Conservation (phyloP, 768 basidiomycete genomes). For the Agrocybe pediades region DNA sequence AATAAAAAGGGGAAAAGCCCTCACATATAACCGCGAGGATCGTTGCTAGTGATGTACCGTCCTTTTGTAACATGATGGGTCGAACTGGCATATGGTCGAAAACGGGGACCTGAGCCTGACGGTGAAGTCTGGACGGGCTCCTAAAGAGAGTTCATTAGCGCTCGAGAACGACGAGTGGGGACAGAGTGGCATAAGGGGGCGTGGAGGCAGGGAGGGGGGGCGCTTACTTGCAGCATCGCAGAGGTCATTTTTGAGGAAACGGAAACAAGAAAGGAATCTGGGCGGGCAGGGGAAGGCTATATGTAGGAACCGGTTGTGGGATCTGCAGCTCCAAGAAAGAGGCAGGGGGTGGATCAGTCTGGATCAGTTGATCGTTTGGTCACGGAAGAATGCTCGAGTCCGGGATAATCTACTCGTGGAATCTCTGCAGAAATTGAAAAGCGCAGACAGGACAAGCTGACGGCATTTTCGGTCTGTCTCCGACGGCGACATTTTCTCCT, state of each 20-base stretch:
- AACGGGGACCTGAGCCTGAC: conserved; percentile 42
- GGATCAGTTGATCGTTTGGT: conserved; percentile 32
- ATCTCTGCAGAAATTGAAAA: conserved; percentile 24
- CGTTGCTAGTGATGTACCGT: conserved; percentile 88
- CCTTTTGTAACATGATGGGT: conserved; percentile 84
- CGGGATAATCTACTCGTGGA: conserved; percentile 28
- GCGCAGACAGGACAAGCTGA: conserved; percentile 23
- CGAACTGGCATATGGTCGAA: conserved; percentile 73
- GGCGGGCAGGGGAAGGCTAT: conserved; percentile 18
- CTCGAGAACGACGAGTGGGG: conserved; percentile 11
- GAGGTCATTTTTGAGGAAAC: conserved; percentile 39
- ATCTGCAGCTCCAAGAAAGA: conserved; percentile 25
- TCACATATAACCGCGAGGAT: conserved; percentile 87
- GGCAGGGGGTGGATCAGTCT: conserved; percentile 7
- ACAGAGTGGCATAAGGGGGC: no score
- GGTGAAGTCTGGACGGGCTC: conserved; percentile 44
- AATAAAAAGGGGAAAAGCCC: conserved; percentile 24
- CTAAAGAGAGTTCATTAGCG: conserved; percentile 23
- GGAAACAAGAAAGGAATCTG: conserved; percentile 23
- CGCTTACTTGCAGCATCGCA: conserved; percentile 44
- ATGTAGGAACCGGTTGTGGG: conserved; percentile 24
- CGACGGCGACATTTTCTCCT: conserved; percentile 33
- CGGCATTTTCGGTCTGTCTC: conserved; percentile 38
- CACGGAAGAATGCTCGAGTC: conserved; percentile 27
- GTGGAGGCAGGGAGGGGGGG: conserved; percentile 6